phyloP scores from a whole-genome alignment of 345 rosid genomes.

The Syzygium aromaticum region DNA sequence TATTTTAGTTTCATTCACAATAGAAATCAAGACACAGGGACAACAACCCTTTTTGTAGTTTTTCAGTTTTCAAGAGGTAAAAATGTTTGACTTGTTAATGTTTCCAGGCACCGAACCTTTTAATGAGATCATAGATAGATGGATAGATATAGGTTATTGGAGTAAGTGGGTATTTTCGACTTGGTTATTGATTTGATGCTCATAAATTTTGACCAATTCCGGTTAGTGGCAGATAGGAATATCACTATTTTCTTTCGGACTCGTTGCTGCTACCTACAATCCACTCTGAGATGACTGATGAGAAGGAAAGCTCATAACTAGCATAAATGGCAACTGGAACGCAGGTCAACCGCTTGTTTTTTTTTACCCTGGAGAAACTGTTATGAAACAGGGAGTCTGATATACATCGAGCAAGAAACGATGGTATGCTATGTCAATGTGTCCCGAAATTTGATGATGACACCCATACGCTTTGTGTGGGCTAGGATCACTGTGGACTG shows the following conservation, averaged over 20 bases:
- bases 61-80: neutral
- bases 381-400: neutral
- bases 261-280: neutral
- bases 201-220: neutral
- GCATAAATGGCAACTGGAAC: neutral
- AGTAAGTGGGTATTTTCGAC: neutral
- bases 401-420: neutral
- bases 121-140: neutral
- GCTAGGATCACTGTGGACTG: neutral
- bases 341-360: neutral
- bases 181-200: neutral
- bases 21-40: neutral
- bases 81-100: neutral
- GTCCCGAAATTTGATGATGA: neutral
- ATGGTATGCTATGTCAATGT: neutral
- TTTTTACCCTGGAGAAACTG: neutral
- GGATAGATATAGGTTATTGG: neutral
- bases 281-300: neutral
- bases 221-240: neutral
- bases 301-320: neutral
- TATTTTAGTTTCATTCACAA: neutral
- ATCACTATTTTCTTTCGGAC: neutral
- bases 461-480: neutral
- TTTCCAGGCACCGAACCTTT: neutral
- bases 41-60: neutral